These are phyloP conservation scores for Choricystis sp. DNA, from an alignment of 139 green algal species.

Conservation along the genomic window DNA sequence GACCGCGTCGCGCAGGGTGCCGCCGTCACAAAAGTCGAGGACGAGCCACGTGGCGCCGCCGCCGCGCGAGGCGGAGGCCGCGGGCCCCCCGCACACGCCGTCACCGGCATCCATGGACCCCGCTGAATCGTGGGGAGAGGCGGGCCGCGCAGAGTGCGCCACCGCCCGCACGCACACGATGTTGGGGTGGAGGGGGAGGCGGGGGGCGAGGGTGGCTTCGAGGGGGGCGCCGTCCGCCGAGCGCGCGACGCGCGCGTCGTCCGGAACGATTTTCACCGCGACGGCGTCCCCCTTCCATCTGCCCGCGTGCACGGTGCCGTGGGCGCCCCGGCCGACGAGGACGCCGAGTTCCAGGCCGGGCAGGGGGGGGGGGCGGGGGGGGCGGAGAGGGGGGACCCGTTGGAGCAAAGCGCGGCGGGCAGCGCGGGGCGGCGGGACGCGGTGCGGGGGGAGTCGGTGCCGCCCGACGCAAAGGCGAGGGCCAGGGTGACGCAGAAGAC, in stretches of 20 bases:
- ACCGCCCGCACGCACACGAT: neutral
- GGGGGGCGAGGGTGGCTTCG: neutral
- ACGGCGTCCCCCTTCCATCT: neutral
- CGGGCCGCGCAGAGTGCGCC: neutral
- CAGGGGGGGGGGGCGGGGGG: neutral
- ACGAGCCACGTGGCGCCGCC: neutral
- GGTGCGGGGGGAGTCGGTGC: neutral
- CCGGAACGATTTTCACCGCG: neutral
- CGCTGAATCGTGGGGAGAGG: too few relatives aligned
- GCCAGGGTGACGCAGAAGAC: too few relatives aligned
- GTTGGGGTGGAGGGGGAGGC: neutral
- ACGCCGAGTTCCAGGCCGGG: neutral
- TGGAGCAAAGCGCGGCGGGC: too few relatives aligned
- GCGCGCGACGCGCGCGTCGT: neutral
- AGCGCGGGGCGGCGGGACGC: too few relatives aligned
- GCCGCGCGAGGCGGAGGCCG: too few relatives aligned
- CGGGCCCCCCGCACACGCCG: too few relatives aligned
- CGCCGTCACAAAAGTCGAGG: neutral
- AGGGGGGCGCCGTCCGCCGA: neutral
- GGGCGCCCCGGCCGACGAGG: neutral
- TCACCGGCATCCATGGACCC: too few relatives aligned
- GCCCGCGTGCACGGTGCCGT: neutral
- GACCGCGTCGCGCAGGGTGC: neutral
- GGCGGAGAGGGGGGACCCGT: neutral
- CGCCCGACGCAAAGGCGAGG: too few relatives aligned